These are phyloP conservation scores for Alternaria burnsii DNA, from an alignment of 2,329 filamentous ascomycete species.

Conservation along the genomic window DNA sequence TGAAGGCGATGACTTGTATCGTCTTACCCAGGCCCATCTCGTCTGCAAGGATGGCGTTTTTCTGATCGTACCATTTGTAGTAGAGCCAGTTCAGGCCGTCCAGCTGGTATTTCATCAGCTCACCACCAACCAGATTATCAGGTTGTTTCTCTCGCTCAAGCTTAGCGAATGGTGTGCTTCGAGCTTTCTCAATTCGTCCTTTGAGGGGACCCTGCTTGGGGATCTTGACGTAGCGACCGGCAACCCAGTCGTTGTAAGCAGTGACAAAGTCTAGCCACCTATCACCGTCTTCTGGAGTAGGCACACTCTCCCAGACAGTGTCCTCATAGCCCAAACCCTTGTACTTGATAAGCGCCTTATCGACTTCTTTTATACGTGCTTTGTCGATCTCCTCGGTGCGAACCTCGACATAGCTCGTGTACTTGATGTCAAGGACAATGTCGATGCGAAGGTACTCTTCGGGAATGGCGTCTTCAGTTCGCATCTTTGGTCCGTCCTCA, in stretches of 20 bases:
- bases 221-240: slow-evolving; percentile 76
- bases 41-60: slow-evolving; percentile 91
- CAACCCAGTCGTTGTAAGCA: slow-evolving; percentile 87
- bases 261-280: slow-evolving; percentile 81
- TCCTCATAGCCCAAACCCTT: slow-evolving; percentile 92
- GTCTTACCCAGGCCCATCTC: slow-evolving; percentile 99
- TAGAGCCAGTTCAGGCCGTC: slow-evolving; percentile 96
- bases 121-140: slow-evolving; percentile 74
- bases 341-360: slow-evolving; percentile 84
- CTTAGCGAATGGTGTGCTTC: slow-evolving; percentile 70
- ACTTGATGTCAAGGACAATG: slow-evolving; percentile 85
- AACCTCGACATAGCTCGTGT: slow-evolving; percentile 65
- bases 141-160: slow-evolving; percentile 78
- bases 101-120: slow-evolving; percentile 92
- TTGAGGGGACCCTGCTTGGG: slow-evolving; percentile 65
- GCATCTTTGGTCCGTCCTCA: slow-evolving; percentile 73
- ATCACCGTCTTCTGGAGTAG: slow-evolving; percentile 68
- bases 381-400: slow-evolving; percentile 74
- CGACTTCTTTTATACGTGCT: slow-evolving; percentile 74
- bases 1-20: slow-evolving; percentile 85
- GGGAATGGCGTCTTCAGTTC: slow-evolving; percentile 79
- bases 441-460: slow-evolving; percentile 87
- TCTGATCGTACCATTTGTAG: slow-evolving; percentile 82
- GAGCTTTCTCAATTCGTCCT: slow-evolving; percentile 73
- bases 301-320: slow-evolving; percentile 86